phyloP scores from a whole-genome alignment of 2,329 filamentous ascomycete genomes.

The Dothistroma septosporum region DNA sequence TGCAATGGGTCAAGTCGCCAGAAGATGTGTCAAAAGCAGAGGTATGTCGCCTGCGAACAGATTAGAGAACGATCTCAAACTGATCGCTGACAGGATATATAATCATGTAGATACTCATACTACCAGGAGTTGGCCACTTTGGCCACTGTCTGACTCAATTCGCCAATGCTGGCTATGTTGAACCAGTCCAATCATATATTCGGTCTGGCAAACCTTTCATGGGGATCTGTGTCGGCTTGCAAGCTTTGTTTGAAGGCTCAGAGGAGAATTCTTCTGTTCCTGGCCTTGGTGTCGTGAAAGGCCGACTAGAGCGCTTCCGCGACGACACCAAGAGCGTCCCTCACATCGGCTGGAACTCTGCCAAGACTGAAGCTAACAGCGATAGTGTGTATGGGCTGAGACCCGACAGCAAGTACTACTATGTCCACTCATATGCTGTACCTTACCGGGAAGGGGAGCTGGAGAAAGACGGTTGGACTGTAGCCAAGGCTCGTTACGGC shows the following conservation, averaged over 20 bases:
- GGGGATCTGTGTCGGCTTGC: conserved; percentile 92
- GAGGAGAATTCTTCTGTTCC: conserved; percentile 67
- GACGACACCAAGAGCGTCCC: conserved; percentile 82
- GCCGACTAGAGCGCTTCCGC: conserved; percentile 69
- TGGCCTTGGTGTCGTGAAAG: conserved; percentile 72
- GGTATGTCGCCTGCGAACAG: conserved; percentile 47
- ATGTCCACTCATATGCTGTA: conserved; percentile 90
- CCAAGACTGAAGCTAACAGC: conserved; percentile 55
- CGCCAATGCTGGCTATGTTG: conserved; percentile 73
- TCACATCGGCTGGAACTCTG: conserved; percentile 98
- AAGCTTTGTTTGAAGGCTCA: conserved; percentile 84
- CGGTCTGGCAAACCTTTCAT: conserved; percentile 92
- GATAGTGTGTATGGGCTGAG: conserved; percentile 71
- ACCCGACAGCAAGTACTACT: conserved; percentile 92
- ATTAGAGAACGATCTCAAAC: conserved; percentile 11
- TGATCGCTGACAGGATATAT: conserved; percentile 32
- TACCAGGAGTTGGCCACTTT: conserved; percentile 96
- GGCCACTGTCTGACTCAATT: conserved; percentile 91
- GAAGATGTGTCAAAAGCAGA: conserved; percentile 81
- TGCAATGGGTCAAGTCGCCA: conserved; percentile 86
- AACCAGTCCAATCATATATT: conserved; percentile 79
- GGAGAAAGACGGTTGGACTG: conserved; percentile 78
- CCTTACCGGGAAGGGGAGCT: conserved; percentile 70
- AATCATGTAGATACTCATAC: conserved; percentile 71
- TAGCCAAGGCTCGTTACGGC: conserved; percentile 88